A percentile compares a stretch with the other conserved stretches of the same genome.
These are phyloP conservation scores for Yarrowia porcina DNA, from an alignment of 805 yeast genomes.

Conservation along the genomic window DNA sequence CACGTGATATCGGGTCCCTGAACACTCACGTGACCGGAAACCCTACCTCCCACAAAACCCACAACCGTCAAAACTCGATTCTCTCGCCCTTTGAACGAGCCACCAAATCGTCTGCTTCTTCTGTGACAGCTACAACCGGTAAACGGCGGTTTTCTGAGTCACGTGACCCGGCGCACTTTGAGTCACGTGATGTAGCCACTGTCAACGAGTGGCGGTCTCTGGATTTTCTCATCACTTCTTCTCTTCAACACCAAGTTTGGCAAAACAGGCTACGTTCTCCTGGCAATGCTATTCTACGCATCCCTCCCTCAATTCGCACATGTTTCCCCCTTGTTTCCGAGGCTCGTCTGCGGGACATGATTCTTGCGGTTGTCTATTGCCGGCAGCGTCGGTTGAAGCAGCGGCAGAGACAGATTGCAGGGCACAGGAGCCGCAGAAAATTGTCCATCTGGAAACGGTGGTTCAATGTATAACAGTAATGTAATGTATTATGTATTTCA, in stretches of 20 bases:
- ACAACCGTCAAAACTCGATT: conserved; percentile 13
- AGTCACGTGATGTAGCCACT: not conserved
- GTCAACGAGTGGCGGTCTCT: conserved; percentile 22
- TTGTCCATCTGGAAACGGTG: not conserved
- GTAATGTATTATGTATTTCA: not conserved
- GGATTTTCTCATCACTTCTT: conserved; percentile 5
- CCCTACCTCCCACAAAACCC: not conserved
- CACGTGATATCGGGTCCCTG: not conserved
- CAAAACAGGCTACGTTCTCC: not conserved
- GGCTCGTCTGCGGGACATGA: not conserved
- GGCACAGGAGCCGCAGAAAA: not conserved
- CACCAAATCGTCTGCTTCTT: not conserved
- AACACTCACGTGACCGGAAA: not conserved
- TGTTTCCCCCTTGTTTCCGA: conserved; percentile 8
- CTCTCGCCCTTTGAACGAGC: not conserved
- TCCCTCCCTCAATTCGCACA: not conserved
- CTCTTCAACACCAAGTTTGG: conserved; percentile 7
- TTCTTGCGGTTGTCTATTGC: not conserved
- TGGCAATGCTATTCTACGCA: not conserved
- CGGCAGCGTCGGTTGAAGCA: not conserved
- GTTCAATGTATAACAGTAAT: not conserved
- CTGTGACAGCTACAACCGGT: not conserved
- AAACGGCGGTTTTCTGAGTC: conserved; percentile 6
- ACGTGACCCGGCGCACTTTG: not conserved
- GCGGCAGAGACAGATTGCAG: not conserved